Evolutionary conservation across 441 rosid genomes (phyloP), one percentile per base, ranked within the genome.

Genomic region (Aleurites moluccanus): DNA sequence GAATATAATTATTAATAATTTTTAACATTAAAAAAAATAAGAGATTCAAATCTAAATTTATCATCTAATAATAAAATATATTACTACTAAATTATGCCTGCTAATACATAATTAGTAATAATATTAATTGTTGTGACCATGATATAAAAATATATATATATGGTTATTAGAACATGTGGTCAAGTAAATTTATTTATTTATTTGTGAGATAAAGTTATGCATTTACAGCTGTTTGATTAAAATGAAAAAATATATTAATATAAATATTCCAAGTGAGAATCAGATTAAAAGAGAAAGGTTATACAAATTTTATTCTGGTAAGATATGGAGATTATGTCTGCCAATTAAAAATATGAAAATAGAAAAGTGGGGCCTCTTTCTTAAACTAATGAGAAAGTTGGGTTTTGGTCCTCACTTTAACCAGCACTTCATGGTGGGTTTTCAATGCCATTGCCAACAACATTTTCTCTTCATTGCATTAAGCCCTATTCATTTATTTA

Each of bases 381-480:
- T 72, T 73, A 30, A 50, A 33, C n/a, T 44, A 64, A 73, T 73
- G 27, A 40, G 23, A 64, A 42, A 52, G 28, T 35, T 52, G 35
- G 62, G 64, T 40, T 73, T 52, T 73, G 68, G 76, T 53, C 68
- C 20, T 73, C 64, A 16, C 70, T 73, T 64, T 73, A 73, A 64
- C 70, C 28, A 64, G 64, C 76, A 73, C 10, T 30, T 28, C 60
- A 21, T 64, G 64, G 70, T 73, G 76, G 76, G 64, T 63, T 52
- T 73, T 38, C 35, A 15, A 64, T 73, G 53, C 25, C 35, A 15
- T 53, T 73, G 53, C 25, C 55, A 13, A 10, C 1, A 73, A n/a
- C 49, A 3, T 65, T 62, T 61, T 6, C 13, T 30, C 20, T 55
- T 72, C 44, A 27, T 71, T 57, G 67, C 67, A 28, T 20, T 16